Conservation (phyloP, 179 eudicot species). For the Silene coronaria region DNA sequence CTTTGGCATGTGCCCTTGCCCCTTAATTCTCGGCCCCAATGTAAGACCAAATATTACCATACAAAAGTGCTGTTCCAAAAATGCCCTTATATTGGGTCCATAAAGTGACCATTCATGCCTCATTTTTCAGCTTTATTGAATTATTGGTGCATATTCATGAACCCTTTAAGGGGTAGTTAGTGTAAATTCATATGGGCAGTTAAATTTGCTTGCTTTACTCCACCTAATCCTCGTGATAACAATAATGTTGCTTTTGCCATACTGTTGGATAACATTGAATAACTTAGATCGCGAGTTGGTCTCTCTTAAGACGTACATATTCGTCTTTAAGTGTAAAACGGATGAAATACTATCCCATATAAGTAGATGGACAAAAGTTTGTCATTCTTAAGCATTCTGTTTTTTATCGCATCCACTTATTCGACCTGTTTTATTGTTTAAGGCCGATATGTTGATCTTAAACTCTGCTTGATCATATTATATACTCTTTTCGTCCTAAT, state of each 20-base stretch:
- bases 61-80: constrained; percentile 1
- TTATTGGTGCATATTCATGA: not conserved
- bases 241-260: constrained; percentile 23
- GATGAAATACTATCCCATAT: too few species aligned
- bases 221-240: constrained; percentile 34
- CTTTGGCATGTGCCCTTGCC: not conserved
- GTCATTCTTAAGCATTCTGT: too few species aligned
- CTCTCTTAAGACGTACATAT: too few species aligned
- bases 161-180: not conserved
- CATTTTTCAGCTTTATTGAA: not conserved
- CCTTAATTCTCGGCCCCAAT: constrained; percentile 1
- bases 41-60: not conserved
- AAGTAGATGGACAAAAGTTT: too few species aligned
- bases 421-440: too few species aligned
- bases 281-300: not conserved
- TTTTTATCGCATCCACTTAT: too few species aligned
- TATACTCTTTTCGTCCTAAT: too few species aligned
- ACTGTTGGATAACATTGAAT: constrained; percentile 20
- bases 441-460: too few species aligned
- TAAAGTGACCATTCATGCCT: not conserved
- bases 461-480: too few species aligned
- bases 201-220: constrained; percentile 5
- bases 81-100: not conserved
- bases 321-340: too few species aligned
- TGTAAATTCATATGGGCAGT: not conserved